phyloP scores from a whole-genome alignment of 148 eudicot genomes.

The Amaranthus palmeri region DNA sequence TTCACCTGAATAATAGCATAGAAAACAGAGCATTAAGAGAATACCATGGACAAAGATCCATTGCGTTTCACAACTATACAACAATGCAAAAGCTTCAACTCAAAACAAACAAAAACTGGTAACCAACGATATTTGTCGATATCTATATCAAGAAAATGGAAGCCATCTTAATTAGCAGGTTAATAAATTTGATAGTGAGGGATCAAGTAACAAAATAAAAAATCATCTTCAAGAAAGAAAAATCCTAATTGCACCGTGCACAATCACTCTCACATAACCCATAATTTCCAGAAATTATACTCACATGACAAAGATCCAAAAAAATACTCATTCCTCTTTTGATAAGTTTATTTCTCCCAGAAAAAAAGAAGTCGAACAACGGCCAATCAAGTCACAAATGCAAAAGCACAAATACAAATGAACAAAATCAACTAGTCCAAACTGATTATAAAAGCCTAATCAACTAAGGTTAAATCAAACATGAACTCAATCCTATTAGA shows the following conservation, averaged over 20 bases:
- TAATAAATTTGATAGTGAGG: neutral
- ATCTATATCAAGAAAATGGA: neutral
- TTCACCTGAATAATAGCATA: conserved; percentile 47
- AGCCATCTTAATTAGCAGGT: neutral
- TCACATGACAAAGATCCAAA: neutral
- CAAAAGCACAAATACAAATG: no score
- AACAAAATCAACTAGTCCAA: no score
- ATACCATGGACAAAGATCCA: neutral
- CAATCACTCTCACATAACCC: neutral
- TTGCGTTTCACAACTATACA: neutral
- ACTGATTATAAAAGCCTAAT: no score
- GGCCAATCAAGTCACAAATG: no score
- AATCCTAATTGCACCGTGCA: neutral
- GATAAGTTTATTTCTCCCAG: neutral
- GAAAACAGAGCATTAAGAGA: neutral
- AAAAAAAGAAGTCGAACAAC: neutral
- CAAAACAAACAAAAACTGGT: no score
- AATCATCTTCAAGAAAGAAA: neutral
- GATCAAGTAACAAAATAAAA: neutral
- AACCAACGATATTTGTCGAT: neutral
- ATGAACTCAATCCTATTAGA: no score
- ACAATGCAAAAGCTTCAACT: no score
- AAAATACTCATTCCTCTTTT: neutral
- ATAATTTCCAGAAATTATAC: neutral
- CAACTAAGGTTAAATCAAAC: no score